Conservation (phyloP, 441 rosid genomes). For the Eugenia klotzschiana region DNA sequence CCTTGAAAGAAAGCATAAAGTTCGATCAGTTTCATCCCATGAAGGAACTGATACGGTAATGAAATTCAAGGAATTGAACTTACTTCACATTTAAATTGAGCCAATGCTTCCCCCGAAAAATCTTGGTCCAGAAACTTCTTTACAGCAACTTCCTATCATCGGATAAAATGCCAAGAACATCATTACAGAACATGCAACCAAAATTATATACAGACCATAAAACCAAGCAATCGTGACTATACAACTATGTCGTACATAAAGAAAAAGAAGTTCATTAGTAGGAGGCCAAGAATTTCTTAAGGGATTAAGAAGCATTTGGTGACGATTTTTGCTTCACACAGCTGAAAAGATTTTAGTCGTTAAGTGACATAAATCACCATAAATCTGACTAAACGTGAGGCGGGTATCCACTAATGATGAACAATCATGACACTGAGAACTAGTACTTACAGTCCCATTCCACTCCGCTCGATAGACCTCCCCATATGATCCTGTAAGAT, state of each 20-base stretch:
- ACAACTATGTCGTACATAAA: not conserved
- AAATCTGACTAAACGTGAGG: not conserved
- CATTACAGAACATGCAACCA: not conserved
- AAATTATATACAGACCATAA: not conserved
- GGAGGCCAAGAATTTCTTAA: not conserved
- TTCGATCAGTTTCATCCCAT: not conserved
- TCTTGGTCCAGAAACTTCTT: conserved; percentile 92
- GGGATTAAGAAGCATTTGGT: not conserved
- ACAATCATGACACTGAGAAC: not conserved
- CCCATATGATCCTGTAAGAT: conserved; percentile 78
- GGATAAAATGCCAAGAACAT: conserved; percentile 7
- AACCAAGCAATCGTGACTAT: not conserved
- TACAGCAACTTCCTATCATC: conserved; percentile 91
- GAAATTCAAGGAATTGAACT: conserved; percentile 6
- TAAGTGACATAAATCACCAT: not conserved
- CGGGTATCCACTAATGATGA: not conserved
- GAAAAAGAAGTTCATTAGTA: not conserved
- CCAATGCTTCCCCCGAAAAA: conserved; percentile 78
- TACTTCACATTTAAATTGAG: conserved; percentile 87
- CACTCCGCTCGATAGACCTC: conserved; percentile 91
- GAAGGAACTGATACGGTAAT: not conserved
- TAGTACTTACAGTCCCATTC: conserved; percentile 84
- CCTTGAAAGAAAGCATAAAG: conserved; percentile 26
- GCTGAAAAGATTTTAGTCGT: not conserved
- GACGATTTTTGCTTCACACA: not conserved